Evolutionary conservation across 2,329 filamentous ascomycete species (phyloP).

Genomic region (Phaeosphaeria sp.): DNA sequence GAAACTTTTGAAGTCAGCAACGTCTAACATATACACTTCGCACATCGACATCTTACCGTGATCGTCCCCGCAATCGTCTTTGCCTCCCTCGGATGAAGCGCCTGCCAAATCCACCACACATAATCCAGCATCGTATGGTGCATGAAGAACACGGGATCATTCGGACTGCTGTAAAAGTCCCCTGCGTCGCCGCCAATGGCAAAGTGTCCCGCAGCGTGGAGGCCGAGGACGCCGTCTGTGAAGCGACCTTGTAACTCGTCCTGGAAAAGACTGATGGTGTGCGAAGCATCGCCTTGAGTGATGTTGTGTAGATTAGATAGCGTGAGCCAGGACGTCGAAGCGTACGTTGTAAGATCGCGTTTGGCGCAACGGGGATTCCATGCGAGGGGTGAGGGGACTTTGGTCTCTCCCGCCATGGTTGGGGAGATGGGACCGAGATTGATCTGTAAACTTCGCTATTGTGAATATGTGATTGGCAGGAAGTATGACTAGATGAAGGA

Average conservation of each 20-base stretch:
- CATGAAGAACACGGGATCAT: conserved; percentile 55
- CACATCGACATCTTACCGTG: too few species aligned
- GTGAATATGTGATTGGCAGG: background rate
- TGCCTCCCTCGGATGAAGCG: conserved; percentile 20
- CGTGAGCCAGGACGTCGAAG: conserved; percentile 14
- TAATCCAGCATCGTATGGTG: conserved; percentile 57
- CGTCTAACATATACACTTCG: too few species aligned
- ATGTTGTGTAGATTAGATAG: conserved; percentile 50
- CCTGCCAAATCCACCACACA: conserved; percentile 58
- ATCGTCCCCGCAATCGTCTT: conserved; percentile 39
- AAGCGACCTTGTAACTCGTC: conserved; percentile 30
- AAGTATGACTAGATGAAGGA: background rate
- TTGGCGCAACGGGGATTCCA: conserved; percentile 43
- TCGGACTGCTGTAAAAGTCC: conserved; percentile 54
- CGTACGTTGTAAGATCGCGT: conserved; percentile 42
- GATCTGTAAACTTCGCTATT: conserved; percentile 13
- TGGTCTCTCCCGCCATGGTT: conserved; percentile 12
- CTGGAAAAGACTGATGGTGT: conserved; percentile 48
- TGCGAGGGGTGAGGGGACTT: conserved; percentile 15
- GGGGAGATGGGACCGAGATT: conserved; percentile 31
- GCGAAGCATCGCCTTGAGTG: conserved; percentile 58
- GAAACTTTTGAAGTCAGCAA: too few species aligned
- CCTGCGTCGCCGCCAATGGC: conserved; percentile 38
- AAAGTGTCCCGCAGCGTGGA: conserved; percentile 52
- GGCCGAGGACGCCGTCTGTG: conserved; percentile 32